Conservation (phyloP, 768 basidiomycete species). For the Hericium rajendrae region DNA sequence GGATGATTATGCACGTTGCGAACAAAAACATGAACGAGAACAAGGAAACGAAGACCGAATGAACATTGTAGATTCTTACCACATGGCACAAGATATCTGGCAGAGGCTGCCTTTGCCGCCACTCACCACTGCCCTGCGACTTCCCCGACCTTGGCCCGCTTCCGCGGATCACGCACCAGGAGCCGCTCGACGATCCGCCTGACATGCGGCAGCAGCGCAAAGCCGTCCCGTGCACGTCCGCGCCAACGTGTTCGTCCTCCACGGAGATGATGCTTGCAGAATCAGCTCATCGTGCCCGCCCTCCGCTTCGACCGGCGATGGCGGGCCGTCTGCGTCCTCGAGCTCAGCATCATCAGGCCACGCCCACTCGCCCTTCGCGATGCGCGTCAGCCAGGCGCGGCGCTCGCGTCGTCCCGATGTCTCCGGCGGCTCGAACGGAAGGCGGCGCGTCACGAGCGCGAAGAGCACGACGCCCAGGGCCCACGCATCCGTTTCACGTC, state of each 20-base stretch:
- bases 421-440: slow-evolving; percentile 54
- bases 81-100: too few relatives aligned
- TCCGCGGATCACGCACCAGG: slow-evolving; percentile 60
- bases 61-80: too few relatives aligned
- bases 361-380: slow-evolving; percentile 69
- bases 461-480: slow-evolving; percentile 84
- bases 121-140: slow-evolving; percentile 19
- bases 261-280: not conserved
- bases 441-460: slow-evolving; percentile 54
- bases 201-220: slow-evolving; percentile 33
- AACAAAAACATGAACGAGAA: too few relatives aligned
- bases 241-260: not conserved
- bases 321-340: slow-evolving; percentile 23
- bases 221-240: slow-evolving; percentile 24
- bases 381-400: slow-evolving; percentile 60
- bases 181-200: slow-evolving; percentile 48
- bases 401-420: slow-evolving; percentile 25
- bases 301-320: not conserved
- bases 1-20: too few relatives aligned
- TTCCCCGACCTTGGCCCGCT: slow-evolving; percentile 50
- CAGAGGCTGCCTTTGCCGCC: not conserved
- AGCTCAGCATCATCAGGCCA: slow-evolving; percentile 42
- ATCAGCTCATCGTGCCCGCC: not conserved
- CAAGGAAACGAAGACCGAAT: too few relatives aligned
- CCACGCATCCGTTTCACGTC: slow-evolving; percentile 81